Evolutionary conservation across 2,329 filamentous ascomycete species (phyloP).

Genomic region (Cercospora sesami): DNA sequence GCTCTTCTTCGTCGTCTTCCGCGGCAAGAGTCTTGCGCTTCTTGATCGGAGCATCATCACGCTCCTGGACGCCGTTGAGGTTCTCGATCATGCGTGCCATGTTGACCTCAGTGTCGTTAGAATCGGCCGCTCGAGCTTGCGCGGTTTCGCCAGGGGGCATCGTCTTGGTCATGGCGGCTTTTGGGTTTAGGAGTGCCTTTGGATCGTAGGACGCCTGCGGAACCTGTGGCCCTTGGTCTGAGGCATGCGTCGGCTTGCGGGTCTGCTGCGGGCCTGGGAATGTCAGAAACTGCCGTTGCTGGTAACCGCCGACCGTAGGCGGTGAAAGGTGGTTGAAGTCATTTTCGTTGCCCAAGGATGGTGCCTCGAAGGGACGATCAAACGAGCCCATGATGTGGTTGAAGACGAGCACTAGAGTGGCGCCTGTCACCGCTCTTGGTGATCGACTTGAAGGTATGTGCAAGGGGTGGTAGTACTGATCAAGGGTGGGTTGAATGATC

Average conservation of each 20-base stretch:
- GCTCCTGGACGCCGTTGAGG: conserved; percentile 71
- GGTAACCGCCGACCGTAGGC: conserved; percentile 16
- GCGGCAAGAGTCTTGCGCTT: conserved; percentile 60
- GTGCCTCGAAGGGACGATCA: not conserved
- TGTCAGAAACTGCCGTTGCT: conserved; percentile 6
- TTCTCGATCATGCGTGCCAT: conserved; percentile 69
- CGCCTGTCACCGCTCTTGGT: not conserved
- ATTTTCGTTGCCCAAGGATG: not conserved
- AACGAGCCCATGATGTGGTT: not conserved
- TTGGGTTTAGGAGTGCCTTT: conserved; percentile 29
- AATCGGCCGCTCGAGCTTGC: not conserved
- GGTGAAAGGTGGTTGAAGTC: conserved; percentile 20
- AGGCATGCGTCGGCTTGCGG: conserved; percentile 27
- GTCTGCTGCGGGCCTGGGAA: conserved; percentile 36
- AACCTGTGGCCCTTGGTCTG: conserved; percentile 10
- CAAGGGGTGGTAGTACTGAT: not conserved
- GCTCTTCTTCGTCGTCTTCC: conserved; percentile 42
- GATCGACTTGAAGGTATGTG: not conserved
- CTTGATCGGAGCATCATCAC: conserved; percentile 54
- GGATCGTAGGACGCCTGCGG: conserved; percentile 23
- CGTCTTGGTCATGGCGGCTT: conserved; percentile 19
- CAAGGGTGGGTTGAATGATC: not conserved
- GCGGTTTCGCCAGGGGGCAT: not conserved
- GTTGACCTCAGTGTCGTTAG: conserved; percentile 36
- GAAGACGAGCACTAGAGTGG: not conserved